These are phyloP conservation scores for Yamadazyma diddensiae DNA, from an alignment of 1,139 yeast species.

Conservation along the genomic window DNA sequence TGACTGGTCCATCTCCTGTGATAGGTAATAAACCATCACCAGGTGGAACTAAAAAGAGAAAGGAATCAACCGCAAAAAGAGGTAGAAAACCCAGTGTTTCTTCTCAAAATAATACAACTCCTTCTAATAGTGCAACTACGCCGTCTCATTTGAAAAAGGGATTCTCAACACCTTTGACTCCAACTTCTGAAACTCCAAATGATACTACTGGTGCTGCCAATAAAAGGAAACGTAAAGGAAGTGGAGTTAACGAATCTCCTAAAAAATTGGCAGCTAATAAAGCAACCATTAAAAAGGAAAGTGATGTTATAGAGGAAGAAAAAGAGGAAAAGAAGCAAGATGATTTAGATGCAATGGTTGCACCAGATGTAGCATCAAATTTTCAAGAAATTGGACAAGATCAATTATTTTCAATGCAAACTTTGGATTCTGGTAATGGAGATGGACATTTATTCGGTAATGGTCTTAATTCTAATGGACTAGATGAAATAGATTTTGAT, in stretches of 20 bases:
- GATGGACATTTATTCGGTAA: slow-evolving; percentile 23
- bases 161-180: slow-evolving; percentile 42
- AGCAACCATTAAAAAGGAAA: slow-evolving; percentile 19
- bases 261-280: slow-evolving; percentile 24
- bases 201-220: slow-evolving; percentile 13
- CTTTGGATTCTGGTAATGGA: slow-evolving; percentile 22
- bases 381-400: slow-evolving; percentile 31
- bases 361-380: slow-evolving; percentile 21
- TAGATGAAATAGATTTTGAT: slow-evolving; percentile 53
- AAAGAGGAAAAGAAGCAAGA: slow-evolving; percentile 19
- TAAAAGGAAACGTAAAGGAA: slow-evolving; percentile 21
- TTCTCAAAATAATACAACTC: slow-evolving; percentile 13
- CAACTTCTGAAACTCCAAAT: slow-evolving; percentile 37
- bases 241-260: slow-evolving; percentile 30
- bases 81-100: slow-evolving; percentile 34
- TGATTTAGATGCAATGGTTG: slow-evolving; percentile 16
- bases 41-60: slow-evolving; percentile 22
- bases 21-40: slow-evolving; percentile 40
- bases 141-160: slow-evolving; percentile 35
- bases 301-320: slow-evolving; percentile 22
- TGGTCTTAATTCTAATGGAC: slow-evolving; percentile 15
- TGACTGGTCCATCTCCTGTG: slow-evolving; percentile 17
- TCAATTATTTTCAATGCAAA: slow-evolving; percentile 37
- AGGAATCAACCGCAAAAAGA: slow-evolving; percentile 30
- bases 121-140: slow-evolving; percentile 18